Evolutionary conservation across 2,329 filamentous ascomycete species (phyloP).

Genomic region (Fusarium ambrosium): DNA sequence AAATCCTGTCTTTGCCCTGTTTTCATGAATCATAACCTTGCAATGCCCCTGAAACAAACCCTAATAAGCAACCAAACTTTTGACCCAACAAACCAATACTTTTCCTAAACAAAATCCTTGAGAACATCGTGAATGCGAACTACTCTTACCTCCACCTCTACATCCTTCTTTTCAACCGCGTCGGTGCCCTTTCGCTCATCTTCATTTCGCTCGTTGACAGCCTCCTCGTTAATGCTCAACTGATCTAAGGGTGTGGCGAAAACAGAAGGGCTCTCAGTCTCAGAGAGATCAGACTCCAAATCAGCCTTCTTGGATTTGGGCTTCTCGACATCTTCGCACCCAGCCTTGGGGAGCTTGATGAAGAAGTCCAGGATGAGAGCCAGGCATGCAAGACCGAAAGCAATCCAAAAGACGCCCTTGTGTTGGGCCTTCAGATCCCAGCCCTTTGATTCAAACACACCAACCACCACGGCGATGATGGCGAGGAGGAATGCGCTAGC

Average conservation of each 20-base stretch:
- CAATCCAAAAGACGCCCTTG: slow-evolving; percentile 72
- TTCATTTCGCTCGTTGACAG: neutral
- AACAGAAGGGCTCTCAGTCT: neutral
- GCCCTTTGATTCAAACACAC: slow-evolving; percentile 53
- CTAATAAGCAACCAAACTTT: neutral
- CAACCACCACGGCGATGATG: slow-evolving; percentile 68
- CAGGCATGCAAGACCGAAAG: slow-evolving; percentile 63
- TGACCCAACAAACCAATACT: neutral
- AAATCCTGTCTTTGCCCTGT: neutral
- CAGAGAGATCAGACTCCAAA: slow-evolving; percentile 6
- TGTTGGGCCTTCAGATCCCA: slow-evolving; percentile 65
- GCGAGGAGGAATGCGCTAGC: slow-evolving; percentile 74
- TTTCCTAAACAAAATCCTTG: neutral
- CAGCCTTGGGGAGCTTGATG: slow-evolving; percentile 44
- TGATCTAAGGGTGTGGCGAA: slow-evolving; percentile 4
- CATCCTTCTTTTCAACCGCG: neutral
- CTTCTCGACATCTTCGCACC: slow-evolving; percentile 38
- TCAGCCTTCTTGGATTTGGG: slow-evolving; percentile 18
- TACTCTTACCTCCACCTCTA: neutral
- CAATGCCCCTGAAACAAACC: neutral
- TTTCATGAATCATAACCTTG: slow-evolving; percentile 2
- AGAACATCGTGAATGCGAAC: neutral
- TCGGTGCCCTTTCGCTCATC: neutral
- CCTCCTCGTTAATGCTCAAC: neutral
- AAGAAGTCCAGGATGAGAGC: slow-evolving; percentile 59